Evolutionary conservation across 2,329 filamentous ascomycete species (phyloP).

Genomic region (Diaporthe australafricana): DNA sequence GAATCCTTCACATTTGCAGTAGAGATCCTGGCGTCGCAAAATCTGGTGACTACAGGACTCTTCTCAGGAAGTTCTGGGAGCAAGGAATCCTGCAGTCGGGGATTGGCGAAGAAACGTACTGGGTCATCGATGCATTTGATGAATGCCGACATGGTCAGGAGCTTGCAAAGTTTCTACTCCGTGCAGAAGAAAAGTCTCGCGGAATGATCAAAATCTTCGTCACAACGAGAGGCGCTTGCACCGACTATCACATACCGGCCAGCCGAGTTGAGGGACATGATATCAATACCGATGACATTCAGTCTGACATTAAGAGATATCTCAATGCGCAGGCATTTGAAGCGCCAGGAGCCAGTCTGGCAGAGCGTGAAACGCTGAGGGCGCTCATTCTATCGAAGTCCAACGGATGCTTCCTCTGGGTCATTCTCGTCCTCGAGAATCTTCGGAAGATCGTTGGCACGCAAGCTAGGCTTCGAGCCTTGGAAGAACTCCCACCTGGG

Average conservation of each 20-base stretch:
- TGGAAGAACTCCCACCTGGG: not conserved
- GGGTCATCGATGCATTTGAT: not conserved
- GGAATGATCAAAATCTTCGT: not conserved
- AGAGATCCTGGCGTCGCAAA: not conserved
- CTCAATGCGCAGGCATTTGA: not conserved
- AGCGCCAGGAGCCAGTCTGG: not conserved
- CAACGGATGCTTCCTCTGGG: not conserved
- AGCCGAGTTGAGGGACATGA: not conserved
- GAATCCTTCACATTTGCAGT: not conserved
- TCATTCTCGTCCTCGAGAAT: not conserved
- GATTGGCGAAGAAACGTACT: not conserved
- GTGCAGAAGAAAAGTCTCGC: not conserved
- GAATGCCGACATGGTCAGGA: not conserved
- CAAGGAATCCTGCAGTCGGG: not conserved
- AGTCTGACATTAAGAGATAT: not conserved
- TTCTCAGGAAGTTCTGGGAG: not conserved
- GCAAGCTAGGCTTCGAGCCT: not conserved
- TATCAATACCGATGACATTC: not conserved
- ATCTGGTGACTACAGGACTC: not conserved
- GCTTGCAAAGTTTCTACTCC: not conserved
- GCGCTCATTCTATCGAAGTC: not conserved
- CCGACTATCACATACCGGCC: not conserved
- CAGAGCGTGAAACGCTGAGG: not conserved
- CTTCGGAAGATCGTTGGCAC: not conserved
- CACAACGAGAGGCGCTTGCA: not conserved